phyloP scores from a whole-genome alignment of 78 protist genomes.

The Blattamonas nauphoetae region DNA sequence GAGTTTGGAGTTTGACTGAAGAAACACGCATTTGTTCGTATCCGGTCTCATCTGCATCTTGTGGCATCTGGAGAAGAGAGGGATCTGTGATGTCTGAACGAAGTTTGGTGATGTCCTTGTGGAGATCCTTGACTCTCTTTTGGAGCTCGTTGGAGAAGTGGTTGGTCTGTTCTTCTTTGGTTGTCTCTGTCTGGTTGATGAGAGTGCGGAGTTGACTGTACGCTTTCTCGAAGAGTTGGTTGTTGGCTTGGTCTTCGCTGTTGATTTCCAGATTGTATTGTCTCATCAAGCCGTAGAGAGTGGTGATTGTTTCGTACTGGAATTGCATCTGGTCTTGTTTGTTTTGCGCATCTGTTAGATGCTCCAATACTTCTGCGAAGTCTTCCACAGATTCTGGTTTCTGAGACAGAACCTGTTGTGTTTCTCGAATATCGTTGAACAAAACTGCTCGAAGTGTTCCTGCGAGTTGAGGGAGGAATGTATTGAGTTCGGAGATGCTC shows the following conservation, averaged over 20 bases:
- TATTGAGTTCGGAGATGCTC: constrained; percentile 15
- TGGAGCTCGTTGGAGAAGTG: background rate
- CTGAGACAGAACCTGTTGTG: background rate
- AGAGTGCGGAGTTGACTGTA: background rate
- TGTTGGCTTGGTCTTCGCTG: background rate
- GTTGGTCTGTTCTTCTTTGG: background rate
- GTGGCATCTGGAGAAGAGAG: background rate
- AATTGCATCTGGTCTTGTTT: background rate
- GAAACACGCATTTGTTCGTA: background rate
- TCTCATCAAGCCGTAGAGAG: background rate
- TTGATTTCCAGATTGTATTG: background rate
- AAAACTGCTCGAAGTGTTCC: background rate
- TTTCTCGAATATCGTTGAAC: background rate
- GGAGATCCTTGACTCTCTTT: background rate
- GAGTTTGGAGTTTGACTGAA: background rate
- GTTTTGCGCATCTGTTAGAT: background rate
- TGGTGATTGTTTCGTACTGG: background rate
- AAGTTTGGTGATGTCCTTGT: background rate
- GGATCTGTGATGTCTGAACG: background rate
- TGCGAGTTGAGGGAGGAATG: constrained; percentile 34
- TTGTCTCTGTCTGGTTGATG: background rate
- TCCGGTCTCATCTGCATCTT: background rate
- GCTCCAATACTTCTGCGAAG: background rate
- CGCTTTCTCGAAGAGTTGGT: background rate
- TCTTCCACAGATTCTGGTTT: background rate